A percentile compares a stretch with the other conserved stretches of the same genome.
phyloP scores from a whole-genome alignment of 345 rosid species.

The Mangifera indica region DNA sequence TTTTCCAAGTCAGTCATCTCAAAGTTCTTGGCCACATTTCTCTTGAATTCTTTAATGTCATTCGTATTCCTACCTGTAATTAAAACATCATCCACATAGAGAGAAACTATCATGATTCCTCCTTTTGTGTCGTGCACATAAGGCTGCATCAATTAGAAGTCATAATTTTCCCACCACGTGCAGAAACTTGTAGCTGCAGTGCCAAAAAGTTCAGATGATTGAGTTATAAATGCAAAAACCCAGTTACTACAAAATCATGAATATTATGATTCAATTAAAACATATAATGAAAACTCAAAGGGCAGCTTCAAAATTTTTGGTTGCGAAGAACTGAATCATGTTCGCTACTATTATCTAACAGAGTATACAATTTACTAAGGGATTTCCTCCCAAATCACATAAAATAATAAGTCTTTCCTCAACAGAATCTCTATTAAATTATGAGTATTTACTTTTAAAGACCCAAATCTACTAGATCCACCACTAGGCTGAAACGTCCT shows the following conservation, averaged over 20 bases:
- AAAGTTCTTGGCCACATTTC: no score
- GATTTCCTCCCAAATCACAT: not conserved
- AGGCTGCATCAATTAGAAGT: not conserved
- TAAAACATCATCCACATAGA: no score
- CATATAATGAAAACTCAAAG: not conserved
- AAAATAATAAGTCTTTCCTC: not conserved
- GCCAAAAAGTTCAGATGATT: not conserved
- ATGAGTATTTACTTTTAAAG: not conserved
- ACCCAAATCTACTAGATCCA: not conserved
- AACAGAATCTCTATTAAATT: not conserved
- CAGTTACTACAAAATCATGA: not conserved
- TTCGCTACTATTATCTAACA: not conserved
- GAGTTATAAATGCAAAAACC: not conserved
- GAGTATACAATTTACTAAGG: not conserved
- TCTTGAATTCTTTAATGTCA: no score
- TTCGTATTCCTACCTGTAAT: not conserved
- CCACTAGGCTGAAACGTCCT: not conserved
- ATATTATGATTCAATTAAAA: no score
- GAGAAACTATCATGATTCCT: no score
- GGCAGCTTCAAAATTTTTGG: not conserved
- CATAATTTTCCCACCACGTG: slow-evolving; percentile 1
- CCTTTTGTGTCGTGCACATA: no score
- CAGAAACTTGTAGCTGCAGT: not conserved
- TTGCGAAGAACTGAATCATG: not conserved
- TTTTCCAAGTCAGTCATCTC: no score